Evolutionary conservation across 2,329 filamentous ascomycete genomes (phyloP).

Genomic region (Venturia effusa): DNA sequence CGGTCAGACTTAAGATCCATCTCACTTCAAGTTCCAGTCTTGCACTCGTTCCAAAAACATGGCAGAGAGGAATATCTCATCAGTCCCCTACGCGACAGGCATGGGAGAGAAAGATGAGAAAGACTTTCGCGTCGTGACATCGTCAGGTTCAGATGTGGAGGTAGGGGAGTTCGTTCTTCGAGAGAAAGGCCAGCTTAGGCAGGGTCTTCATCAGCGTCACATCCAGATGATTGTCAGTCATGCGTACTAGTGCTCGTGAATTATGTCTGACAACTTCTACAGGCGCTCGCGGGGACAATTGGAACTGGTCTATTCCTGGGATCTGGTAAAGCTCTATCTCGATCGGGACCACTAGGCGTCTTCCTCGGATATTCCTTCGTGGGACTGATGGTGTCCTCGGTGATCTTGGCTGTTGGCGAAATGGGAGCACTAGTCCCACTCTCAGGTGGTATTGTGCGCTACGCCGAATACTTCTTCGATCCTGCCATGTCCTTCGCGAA

Average conservation of each 20-base stretch:
- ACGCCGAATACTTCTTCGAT: slow-evolving; percentile 10
- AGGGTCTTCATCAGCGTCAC: slow-evolving; percentile 5
- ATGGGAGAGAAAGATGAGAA: background rate
- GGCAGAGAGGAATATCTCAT: background rate
- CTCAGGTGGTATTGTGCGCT: background rate
- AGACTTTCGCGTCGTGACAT: background rate
- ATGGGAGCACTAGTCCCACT: slow-evolving; percentile 9
- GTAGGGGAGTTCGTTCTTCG: background rate
- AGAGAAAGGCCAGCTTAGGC: background rate
- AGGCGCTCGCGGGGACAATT: slow-evolving; percentile 10
- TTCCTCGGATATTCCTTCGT: background rate
- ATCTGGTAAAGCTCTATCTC: slow-evolving; percentile 10
- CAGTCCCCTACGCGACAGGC: background rate
- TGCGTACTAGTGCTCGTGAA: background rate
- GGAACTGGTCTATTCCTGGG: slow-evolving; percentile 14
- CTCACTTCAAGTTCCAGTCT: background rate
- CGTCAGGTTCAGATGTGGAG: background rate
- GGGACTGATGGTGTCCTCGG: slow-evolving; percentile 7
- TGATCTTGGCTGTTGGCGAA: slow-evolving; percentile 10
- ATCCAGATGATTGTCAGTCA: background rate
- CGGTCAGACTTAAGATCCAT: background rate
- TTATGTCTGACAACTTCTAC: background rate
- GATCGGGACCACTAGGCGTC: slow-evolving; percentile 3
- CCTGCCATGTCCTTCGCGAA: slow-evolving; percentile 16
- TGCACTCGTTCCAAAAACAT: background rate